A percentile compares a stretch with the other conserved stretches of the same genome.
Conservation (phyloP, 768 basidiomycete genomes). For the Tylopilus sp. region DNA sequence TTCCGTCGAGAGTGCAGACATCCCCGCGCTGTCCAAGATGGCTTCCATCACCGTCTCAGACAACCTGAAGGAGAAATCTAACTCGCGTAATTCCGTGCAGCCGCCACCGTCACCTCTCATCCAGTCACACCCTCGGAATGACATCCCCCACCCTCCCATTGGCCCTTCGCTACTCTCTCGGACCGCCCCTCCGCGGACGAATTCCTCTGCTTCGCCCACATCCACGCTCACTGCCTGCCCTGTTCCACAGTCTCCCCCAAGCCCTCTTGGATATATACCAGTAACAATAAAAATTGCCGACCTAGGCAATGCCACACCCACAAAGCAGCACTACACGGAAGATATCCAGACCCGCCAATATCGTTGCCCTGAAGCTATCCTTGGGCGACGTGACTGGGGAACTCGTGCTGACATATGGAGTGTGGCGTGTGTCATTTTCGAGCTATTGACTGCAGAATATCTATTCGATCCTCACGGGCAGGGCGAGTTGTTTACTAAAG, state of each 20-base stretch:
- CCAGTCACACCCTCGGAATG: constrained; percentile 17
- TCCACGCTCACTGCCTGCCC: constrained; percentile 19
- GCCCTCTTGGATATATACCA: constrained; percentile 31
- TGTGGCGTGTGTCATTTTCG: constrained; percentile 87
- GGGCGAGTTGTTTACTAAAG: constrained; percentile 80
- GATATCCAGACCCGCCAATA: constrained; percentile 98
- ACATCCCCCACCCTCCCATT: constrained; percentile 27
- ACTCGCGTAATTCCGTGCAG: background rate
- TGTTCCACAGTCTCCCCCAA: constrained; percentile 24
- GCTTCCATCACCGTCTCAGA: constrained; percentile 23
- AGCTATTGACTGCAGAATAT: constrained; percentile 87
- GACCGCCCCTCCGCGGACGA: constrained; percentile 46
- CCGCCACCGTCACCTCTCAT: constrained; percentile 23
- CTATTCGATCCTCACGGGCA: constrained; percentile 88
- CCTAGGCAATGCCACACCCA: constrained; percentile 90
- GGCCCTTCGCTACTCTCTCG: constrained; percentile 60
- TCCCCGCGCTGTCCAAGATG: constrained; percentile 38
- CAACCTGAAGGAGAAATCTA: background rate
- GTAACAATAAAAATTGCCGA: constrained; percentile 93
- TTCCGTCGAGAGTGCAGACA: constrained; percentile 36
- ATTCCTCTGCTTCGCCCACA: constrained; percentile 14
- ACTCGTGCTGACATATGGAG: constrained; percentile 87
- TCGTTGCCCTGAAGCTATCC: constrained; percentile 89
- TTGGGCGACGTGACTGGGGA: constrained; percentile 86
- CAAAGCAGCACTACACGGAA: constrained; percentile 87